Evolutionary conservation across 1,284 basidiomycete genomes (phyloP).

Genomic region (Singerocomus rubriflavus): DNA sequence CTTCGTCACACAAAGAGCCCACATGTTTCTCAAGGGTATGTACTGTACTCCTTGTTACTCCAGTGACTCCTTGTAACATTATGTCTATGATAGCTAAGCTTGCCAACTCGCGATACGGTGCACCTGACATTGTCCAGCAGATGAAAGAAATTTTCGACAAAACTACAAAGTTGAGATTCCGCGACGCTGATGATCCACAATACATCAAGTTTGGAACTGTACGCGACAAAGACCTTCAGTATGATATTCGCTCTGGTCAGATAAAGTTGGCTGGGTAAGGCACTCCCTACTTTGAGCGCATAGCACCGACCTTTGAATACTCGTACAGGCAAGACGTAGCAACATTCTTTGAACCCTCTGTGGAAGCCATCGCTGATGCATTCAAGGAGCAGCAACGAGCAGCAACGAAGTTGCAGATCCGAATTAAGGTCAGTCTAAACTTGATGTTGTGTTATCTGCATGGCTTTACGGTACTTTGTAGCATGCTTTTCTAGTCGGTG

Average conservation of each 20-base stretch:
- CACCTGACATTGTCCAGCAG: conserved; percentile 35
- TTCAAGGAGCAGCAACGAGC: conserved; percentile 34
- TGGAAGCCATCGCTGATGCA: conserved; percentile 39
- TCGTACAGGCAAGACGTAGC: conserved; percentile 37
- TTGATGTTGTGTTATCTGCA: neutral
- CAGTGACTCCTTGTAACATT: conserved; percentile 2
- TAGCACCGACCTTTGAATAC: neutral
- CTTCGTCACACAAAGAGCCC: conserved; percentile 43
- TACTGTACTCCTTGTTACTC: neutral
- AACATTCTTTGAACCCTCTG: conserved; percentile 44
- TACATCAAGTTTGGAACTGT: conserved; percentile 47
- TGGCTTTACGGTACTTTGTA: neutral
- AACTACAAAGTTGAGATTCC: conserved; percentile 46
- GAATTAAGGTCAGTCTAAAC: conserved; percentile 29
- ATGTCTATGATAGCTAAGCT: conserved; percentile 30
- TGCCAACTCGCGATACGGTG: conserved; percentile 27
- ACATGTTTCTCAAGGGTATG: conserved; percentile 34
- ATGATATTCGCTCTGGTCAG: conserved; percentile 45
- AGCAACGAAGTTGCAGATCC: conserved; percentile 19
- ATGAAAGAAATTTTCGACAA: conserved; percentile 47
- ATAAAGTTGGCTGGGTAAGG: conserved; percentile 42
- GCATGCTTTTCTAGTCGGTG: conserved; percentile 36
- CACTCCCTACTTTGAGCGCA: neutral
- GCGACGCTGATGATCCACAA: conserved; percentile 36
- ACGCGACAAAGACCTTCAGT: conserved; percentile 40